Percentiles rank a stretch among this genome's conserved stretches.
These are phyloP conservation scores for Fusarium begoniae DNA, from an alignment of 2,329 filamentous ascomycete genomes.

Conservation along the genomic window DNA sequence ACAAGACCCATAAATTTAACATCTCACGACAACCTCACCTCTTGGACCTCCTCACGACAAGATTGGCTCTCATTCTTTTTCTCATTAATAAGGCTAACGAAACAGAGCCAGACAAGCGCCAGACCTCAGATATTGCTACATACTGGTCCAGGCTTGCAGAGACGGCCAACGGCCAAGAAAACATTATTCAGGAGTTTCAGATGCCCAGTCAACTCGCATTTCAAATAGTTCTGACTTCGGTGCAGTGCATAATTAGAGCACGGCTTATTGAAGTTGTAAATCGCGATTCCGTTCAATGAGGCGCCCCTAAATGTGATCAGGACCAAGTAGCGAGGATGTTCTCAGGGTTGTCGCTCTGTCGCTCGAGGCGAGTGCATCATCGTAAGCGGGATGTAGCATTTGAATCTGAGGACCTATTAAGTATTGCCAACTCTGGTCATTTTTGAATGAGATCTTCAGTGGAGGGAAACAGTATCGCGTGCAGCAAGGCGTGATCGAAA, in stretches of 20 bases:
- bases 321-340: neutral
- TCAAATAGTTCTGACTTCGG: too few relatives aligned
- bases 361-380: neutral
- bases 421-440: neutral
- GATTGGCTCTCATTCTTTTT: neutral
- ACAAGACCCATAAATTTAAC: neutral
- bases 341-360: neutral
- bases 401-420: too few relatives aligned
- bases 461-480: too few relatives aligned
- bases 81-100: fast-evolving
- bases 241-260: too few relatives aligned
- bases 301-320: neutral
- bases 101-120: fast-evolving
- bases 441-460: neutral
- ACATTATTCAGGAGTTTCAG: too few relatives aligned
- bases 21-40: neutral
- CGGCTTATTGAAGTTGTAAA: neutral
- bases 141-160: fast-evolving
- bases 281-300: neutral
- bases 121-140: fast-evolving
- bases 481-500: neutral
- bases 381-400: neutral
- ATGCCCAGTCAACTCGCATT: too few relatives aligned
- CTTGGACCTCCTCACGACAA: neutral
- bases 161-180: too few relatives aligned